Base-by-base conservation (phyloP, 352 stramenopile species). In the Pythium rhizo-oryzae region DNA sequence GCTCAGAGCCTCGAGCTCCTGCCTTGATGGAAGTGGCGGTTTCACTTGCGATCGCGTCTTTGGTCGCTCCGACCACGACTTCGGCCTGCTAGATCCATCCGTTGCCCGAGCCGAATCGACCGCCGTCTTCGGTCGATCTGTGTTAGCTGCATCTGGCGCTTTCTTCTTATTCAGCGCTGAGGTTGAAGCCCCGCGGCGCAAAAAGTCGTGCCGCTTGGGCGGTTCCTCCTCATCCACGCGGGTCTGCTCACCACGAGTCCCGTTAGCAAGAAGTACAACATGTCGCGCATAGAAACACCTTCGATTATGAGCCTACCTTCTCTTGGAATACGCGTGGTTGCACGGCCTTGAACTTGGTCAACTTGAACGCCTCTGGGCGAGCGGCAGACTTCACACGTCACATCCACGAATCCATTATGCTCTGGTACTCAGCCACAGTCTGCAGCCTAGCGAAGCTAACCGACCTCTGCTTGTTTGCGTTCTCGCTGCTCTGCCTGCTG, bases 401-500 rank as follows among this genome's bases (percentile, higher is more conserved):
- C 6, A 33, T 33, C 28, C 28, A 33, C 28, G 28, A 33, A 33
- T 33, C 28, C 28, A 6, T 33, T 33, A 33, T 33, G 28, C 28
- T 33, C 28, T 33, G 28, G 28, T 33, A 33, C 3, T 7, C 28
- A 6, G 28, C 6, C 28, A 33, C 28, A 2, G 28, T 33, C 6
- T 33, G 28, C 28, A 33, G 37, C 13, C 2, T 12, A 43, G 5
- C 37, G 13, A 6, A 33, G 28, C 28, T 43, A n/a, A 21, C 41
- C 6, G 8, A 84, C 82, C 70, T 89, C 84, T 51, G 52, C 58
- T 19, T 67, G 50, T 50, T 78, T 80, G 35, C 77, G 78, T 64
- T 88, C 76, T 9, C 81, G 81, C n/a, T 93, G 89, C 60, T 82
- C 71, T 8, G 64, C 71, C 64, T 93, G 82, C 54, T 90, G 65